phyloP scores from a whole-genome alignment of 192 early-diverging fungal genomes.

The Dimargaris cristalligena region DNA sequence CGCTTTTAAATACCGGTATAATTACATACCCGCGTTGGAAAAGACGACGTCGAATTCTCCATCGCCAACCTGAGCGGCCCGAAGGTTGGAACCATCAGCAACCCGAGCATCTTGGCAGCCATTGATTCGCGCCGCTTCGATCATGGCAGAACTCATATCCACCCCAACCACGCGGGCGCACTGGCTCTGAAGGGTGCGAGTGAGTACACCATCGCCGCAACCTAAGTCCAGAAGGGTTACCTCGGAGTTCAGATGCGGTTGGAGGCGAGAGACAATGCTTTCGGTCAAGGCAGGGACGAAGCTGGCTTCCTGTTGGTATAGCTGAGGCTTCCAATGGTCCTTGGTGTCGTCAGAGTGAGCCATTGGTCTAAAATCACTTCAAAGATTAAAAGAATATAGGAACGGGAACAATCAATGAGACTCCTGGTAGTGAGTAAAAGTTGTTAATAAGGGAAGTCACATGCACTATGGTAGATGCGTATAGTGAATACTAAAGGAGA shows the following conservation, averaged over 20 bases:
- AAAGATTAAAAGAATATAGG: no score
- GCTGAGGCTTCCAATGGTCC: not conserved
- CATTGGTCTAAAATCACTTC: no score
- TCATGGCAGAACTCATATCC: conserved; percentile 11
- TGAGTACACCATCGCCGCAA: conserved; percentile 12
- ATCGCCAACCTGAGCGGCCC: not conserved
- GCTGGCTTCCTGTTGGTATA: not conserved
- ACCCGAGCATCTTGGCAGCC: conserved; percentile 2
- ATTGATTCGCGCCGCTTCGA: not conserved
- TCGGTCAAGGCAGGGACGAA: not conserved
- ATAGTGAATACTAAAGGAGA: no score
- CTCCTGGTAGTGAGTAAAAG: no score
- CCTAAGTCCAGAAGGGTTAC: not conserved
- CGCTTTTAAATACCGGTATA: no score
- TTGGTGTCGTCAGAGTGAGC: not conserved
- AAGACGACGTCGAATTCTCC: conserved; percentile 9
- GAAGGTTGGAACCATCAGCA: not conserved
- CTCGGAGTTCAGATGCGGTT: not conserved
- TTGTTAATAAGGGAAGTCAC: no score
- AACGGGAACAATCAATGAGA: no score
- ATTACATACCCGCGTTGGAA: no score
- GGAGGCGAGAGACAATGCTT: not conserved
- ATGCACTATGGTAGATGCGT: no score
- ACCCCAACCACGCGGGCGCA: conserved; percentile 1
- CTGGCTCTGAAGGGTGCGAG: not conserved